Conservation (phyloP, 2,329 filamentous ascomycete species). For the Hymenoscyphus linearis region DNA sequence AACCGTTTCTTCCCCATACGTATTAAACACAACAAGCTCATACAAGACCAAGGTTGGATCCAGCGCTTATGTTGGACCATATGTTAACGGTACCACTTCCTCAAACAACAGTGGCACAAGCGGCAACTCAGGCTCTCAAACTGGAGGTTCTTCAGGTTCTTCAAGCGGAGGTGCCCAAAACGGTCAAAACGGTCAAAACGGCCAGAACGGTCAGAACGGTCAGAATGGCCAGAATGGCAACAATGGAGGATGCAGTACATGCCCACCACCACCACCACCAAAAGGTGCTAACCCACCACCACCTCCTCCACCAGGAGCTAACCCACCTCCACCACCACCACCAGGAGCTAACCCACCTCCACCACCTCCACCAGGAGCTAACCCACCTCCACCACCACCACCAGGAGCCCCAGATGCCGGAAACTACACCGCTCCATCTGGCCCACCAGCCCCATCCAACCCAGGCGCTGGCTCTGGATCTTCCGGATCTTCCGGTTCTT, state of each 20-base stretch:
- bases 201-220: background rate
- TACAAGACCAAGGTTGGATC: too few species aligned
- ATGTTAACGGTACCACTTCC: background rate
- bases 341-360: background rate
- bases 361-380: background rate
- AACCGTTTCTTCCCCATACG: too few species aligned
- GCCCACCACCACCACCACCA: background rate
- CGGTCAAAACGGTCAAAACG: background rate
- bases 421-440: background rate
- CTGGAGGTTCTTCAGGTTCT: background rate
- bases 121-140: background rate
- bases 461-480: background rate
- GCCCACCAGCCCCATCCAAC: background rate
- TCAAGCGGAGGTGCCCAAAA: background rate
- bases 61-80: too few species aligned
- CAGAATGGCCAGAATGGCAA: background rate
- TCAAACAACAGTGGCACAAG: background rate
- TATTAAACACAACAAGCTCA: too few species aligned
- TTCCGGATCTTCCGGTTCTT: background rate
- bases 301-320: background rate
- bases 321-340: background rate
- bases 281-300: background rate
- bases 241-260: background rate
- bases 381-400: background rate
- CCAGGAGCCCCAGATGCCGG: background rate